Percentiles rank a stretch among this genome's conserved stretches.
These are phyloP conservation scores for Xylaria sp. DNA, from an alignment of 2,329 filamentous ascomycete species.

Conservation along the genomic window DNA sequence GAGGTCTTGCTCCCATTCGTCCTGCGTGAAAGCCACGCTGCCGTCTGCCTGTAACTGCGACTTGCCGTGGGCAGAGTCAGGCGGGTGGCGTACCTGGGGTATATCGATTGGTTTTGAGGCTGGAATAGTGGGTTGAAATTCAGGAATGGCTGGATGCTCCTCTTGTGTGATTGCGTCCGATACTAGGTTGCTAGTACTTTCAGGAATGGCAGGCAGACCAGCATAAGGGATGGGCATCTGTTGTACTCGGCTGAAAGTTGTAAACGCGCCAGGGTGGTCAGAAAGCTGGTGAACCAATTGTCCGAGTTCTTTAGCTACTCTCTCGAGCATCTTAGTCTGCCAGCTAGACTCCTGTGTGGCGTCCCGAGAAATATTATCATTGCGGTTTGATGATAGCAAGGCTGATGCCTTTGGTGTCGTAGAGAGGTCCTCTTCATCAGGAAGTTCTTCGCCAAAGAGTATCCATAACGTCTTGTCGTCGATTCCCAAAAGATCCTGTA, in stretches of 20 bases:
- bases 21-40: conserved; percentile 64
- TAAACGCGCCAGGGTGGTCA: conserved; percentile 89
- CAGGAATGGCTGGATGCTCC: conserved; percentile 58
- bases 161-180: conserved; percentile 58
- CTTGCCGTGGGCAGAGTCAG: conserved; percentile 33
- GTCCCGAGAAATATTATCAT: conserved; percentile 47
- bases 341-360: conserved; percentile 63
- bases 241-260: conserved; percentile 76
- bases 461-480: conserved; percentile 87
- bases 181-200: conserved; percentile 55
- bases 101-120: conserved; percentile 54
- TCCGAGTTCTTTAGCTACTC: conserved; percentile 87
- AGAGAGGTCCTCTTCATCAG: conserved; percentile 61
- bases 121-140: conserved; percentile 62
- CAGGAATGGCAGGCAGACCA: conserved; percentile 75
- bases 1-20: conserved; percentile 94
- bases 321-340: conserved; percentile 83
- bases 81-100: conserved; percentile 45
- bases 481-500: conserved; percentile 89
- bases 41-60: conserved; percentile 40
- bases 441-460: conserved; percentile 84
- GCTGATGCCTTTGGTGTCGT: conserved; percentile 60
- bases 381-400: conserved; percentile 42
- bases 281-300: conserved; percentile 84
- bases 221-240: conserved; percentile 78